Evolutionary conservation across 2,329 filamentous ascomycete genomes (phyloP).

Genomic region (Fusarium tjaetaba): DNA sequence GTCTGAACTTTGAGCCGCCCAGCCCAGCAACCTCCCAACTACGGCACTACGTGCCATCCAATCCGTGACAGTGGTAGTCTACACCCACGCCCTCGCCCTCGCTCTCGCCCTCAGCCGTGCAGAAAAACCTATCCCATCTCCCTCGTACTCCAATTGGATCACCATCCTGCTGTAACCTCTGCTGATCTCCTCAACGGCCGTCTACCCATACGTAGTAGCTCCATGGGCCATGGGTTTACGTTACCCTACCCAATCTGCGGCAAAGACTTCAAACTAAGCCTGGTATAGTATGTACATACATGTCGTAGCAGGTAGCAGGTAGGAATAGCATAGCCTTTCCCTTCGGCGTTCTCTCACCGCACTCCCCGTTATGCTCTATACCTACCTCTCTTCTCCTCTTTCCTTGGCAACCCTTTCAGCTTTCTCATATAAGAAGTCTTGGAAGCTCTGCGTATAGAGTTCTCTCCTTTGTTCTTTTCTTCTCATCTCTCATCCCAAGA

Average conservation of each 20-base stretch:
- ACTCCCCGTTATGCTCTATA: constrained; percentile 32
- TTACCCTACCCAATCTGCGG: constrained; percentile 23
- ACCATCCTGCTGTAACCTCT: constrained; percentile 25
- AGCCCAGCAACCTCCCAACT: neutral
- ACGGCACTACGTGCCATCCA: constrained; percentile 9
- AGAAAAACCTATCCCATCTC: constrained; percentile 7
- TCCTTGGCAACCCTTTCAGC: constrained; percentile 23
- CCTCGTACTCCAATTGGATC: constrained; percentile 15
- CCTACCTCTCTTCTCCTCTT: constrained; percentile 22
- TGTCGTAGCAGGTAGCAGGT: neutral
- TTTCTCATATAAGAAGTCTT: constrained; percentile 41
- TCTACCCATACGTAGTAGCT: constrained; percentile 25
- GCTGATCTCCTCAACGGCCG: constrained; percentile 40
- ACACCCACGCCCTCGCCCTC: constrained; percentile 37
- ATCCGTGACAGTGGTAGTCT: constrained; percentile 22
- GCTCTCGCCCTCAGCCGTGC: constrained; percentile 31
- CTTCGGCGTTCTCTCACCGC: constrained; percentile 25
- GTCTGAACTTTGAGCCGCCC: constrained; percentile 29
- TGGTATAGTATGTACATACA: constrained; percentile 6
- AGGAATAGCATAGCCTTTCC: neutral
- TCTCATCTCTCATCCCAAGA: constrained; percentile 41
- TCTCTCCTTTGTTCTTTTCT: constrained; percentile 19
- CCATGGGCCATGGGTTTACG: constrained; percentile 22
- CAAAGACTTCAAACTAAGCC: constrained; percentile 23
- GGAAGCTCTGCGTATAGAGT: constrained; percentile 6